Conservation (phyloP, 176 grass and related monocot species). For the Thalia dealbata region DNA sequence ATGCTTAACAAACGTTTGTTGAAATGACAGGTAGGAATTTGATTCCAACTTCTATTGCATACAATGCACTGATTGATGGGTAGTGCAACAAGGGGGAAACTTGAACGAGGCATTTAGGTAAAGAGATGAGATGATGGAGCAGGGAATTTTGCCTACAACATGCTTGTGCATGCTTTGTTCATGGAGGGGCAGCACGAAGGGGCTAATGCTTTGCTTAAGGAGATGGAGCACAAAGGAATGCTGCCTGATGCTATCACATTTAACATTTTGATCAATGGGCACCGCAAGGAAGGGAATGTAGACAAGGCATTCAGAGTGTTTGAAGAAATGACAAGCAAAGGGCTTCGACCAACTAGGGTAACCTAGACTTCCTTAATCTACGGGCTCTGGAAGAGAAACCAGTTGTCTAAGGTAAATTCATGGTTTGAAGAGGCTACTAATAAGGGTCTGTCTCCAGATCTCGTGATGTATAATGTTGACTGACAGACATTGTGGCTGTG, state of each 20-base stretch:
- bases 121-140: conserved; percentile 1
- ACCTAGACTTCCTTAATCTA: conserved; percentile 15
- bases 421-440: background rate
- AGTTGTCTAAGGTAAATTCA: background rate
- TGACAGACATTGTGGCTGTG: conserved; percentile 7
- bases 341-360: conserved; percentile 3
- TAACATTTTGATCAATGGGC: conserved; percentile 17
- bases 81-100: conserved; percentile 4
- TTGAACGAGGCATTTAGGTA: conserved; percentile 3
- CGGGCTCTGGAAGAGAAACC: conserved; percentile 5
- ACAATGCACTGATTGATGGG: conserved; percentile 9
- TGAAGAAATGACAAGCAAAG: conserved; percentile 6
- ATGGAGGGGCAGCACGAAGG: background rate
- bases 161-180: conserved; percentile 13
- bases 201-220: conserved; percentile 5
- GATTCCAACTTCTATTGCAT: background rate
- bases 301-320: background rate
- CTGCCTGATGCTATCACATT: conserved; percentile 5
- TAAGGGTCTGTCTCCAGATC: conserved; percentile 2
- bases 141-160: conserved; percentile 9
- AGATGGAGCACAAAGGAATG: conserved; percentile 11
- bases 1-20: background rate
- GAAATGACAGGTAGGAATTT: background rate
- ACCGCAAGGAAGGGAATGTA: conserved; percentile 8
- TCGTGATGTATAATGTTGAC: conserved; percentile 16